phyloP scores from a whole-genome alignment of 2,329 filamentous ascomycete species.

The Coniella vitis region DNA sequence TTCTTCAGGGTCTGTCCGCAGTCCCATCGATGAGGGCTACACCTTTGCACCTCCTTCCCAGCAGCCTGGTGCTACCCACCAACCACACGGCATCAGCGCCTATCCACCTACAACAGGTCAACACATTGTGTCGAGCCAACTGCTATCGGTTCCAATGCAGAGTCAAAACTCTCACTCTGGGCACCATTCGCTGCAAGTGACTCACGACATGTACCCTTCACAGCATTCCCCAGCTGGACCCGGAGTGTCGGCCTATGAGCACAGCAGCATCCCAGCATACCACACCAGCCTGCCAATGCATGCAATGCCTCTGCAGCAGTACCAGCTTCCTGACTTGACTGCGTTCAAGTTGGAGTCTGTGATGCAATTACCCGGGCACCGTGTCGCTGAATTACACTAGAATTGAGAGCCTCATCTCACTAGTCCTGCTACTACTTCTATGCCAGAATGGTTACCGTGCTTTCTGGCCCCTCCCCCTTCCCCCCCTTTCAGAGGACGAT shows the following conservation, averaged over 20 bases:
- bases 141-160: constrained; percentile 6
- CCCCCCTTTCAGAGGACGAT: too few relatives aligned
- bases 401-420: too few relatives aligned
- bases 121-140: constrained; percentile 7
- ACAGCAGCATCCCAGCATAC: background rate
- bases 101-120: constrained; percentile 21
- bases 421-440: too few relatives aligned
- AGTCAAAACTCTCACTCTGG: constrained; percentile 1
- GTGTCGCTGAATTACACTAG: background rate
- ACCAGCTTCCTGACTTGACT: background rate
- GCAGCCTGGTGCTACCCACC: constrained; percentile 38
- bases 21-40: constrained; percentile 50
- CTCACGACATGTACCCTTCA: constrained; percentile 8
- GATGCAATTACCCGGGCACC: background rate
- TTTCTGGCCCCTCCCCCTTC: too few relatives aligned
- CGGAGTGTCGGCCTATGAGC: background rate
- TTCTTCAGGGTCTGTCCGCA: constrained; percentile 48
- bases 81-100: constrained; percentile 28
- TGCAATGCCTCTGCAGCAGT: background rate
- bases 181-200: constrained; percentile 5
- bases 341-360: background rate
- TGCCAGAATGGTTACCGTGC: too few relatives aligned
- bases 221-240: constrained; percentile 8
- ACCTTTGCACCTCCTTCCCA: constrained; percentile 44
- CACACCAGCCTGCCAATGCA: background rate